phyloP scores from a whole-genome alignment of 2,329 filamentous ascomycete species.

The Colletotrichum aenigma region DNA sequence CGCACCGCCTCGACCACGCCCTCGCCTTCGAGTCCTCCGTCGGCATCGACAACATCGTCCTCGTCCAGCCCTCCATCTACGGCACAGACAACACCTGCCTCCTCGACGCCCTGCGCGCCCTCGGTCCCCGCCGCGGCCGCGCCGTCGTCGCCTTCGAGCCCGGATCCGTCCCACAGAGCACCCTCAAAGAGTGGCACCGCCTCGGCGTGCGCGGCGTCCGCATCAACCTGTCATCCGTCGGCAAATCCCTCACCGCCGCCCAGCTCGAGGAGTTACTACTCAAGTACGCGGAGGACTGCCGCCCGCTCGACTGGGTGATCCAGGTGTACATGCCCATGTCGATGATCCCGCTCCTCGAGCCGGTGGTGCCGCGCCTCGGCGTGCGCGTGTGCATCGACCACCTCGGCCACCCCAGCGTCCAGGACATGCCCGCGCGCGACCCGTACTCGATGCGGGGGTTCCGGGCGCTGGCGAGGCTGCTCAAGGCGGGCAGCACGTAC shows the following conservation, averaged over 20 bases:
- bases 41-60: conserved; percentile 58
- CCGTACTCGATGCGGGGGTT: conserved; percentile 55
- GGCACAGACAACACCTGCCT: conserved; percentile 64
- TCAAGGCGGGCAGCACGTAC: conserved; percentile 52
- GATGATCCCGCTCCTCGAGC: conserved; percentile 51
- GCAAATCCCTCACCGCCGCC: conserved; percentile 38
- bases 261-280: conserved; percentile 47
- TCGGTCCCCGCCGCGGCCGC: conserved; percentile 55
- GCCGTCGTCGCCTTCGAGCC: conserved; percentile 64
- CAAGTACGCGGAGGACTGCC: conserved; percentile 54
- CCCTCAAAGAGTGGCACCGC: conserved; percentile 56
- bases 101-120: conserved; percentile 52
- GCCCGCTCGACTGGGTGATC: conserved; percentile 58
- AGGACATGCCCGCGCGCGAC: conserved; percentile 28
- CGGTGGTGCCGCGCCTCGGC: conserved; percentile 50
- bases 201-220: conserved; percentile 64
- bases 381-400: conserved; percentile 65
- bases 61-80: conserved; percentile 68
- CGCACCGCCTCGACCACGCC: conserved; percentile 55
- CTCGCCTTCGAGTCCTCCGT: conserved; percentile 53
- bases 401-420: conserved; percentile 54
- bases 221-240: conserved; percentile 61
- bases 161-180: conserved; percentile 27
- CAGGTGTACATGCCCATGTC: conserved; percentile 62
- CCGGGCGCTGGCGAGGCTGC: conserved; percentile 48